A percentile compares a stretch with the other conserved stretches of the same genome.
Conservation (phyloP, 2,329 filamentous ascomycete genomes). For the Westerdykella sp. region DNA sequence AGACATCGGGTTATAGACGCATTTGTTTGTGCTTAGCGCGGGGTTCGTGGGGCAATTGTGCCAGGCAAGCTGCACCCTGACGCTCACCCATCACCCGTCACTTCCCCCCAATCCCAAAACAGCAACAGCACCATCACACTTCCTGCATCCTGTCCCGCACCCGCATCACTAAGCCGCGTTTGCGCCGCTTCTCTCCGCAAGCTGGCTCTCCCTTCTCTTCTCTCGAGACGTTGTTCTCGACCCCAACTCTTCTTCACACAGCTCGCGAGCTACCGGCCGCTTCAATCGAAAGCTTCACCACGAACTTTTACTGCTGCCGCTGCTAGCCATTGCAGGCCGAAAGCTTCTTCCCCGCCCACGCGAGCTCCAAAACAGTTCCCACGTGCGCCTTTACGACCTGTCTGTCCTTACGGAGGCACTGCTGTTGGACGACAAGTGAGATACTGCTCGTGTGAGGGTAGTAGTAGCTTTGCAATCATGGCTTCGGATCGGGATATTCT, state of each 20-base stretch:
- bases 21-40: no score
- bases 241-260: slow-evolving; percentile 21
- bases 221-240: slow-evolving; percentile 34
- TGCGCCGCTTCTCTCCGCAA: slow-evolving; percentile 13
- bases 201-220: slow-evolving; percentile 27
- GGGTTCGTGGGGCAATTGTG: no score
- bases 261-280: slow-evolving; percentile 3
- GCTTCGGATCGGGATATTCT: slow-evolving; percentile 44
- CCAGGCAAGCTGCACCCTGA: no score
- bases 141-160: no score
- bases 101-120: neutral
- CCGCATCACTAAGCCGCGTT: no score
- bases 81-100: neutral
- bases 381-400: slow-evolving; percentile 12
- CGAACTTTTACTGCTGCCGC: neutral
- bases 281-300: neutral
- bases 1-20: no score
- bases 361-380: slow-evolving; percentile 10
- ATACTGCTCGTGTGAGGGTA: slow-evolving; percentile 29
- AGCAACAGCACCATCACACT: no score
- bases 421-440: slow-evolving; percentile 17
- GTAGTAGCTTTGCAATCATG: slow-evolving; percentile 35
- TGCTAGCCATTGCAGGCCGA: no score
- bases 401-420: slow-evolving; percentile 6
- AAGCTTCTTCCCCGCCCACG: no score